Evolutionary conservation across 352 stramenopile genomes (phyloP).

Genomic region (Globisporangium polare): DNA sequence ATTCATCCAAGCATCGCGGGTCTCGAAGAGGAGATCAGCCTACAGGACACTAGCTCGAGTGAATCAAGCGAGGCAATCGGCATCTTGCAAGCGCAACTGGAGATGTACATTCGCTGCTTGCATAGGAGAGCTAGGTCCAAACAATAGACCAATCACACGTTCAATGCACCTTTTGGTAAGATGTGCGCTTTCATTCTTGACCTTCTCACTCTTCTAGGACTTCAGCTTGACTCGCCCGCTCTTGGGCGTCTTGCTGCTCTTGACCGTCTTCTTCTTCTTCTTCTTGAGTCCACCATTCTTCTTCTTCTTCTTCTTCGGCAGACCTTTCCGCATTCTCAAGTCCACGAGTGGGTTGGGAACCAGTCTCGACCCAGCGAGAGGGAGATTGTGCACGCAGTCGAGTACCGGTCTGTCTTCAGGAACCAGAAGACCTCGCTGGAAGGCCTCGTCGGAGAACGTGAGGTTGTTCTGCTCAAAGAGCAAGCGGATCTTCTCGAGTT

Average conservation of each 20-base stretch:
- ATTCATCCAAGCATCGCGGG: not conserved
- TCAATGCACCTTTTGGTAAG: not conserved
- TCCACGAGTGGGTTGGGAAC: slow-evolving; percentile 39
- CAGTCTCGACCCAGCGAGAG: slow-evolving; percentile 43
- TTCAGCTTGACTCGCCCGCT: slow-evolving; percentile 11
- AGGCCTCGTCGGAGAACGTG: slow-evolving; percentile 23
- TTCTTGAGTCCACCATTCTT: slow-evolving; percentile 28
- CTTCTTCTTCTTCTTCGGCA: slow-evolving; percentile 44
- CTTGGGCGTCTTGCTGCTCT: slow-evolving; percentile 24
- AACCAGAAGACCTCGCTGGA: slow-evolving; percentile 56
- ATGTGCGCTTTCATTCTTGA: not conserved
- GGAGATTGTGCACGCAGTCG: slow-evolving; percentile 50
- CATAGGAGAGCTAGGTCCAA: not conserved
- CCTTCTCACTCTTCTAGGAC: not conserved
- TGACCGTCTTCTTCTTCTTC: slow-evolving; percentile 29
- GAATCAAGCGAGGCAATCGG: not conserved
- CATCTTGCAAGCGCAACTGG: slow-evolving; percentile 15
- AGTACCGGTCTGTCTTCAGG: slow-evolving; percentile 51
- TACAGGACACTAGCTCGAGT: not conserved
- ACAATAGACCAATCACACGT: not conserved
- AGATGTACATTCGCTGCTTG: slow-evolving; percentile 26
- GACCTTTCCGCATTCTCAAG: slow-evolving; percentile 28
- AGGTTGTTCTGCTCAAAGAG: slow-evolving; percentile 59
- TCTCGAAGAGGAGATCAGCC: not conserved
- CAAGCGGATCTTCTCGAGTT: slow-evolving; percentile 60